Conservation (phyloP, 352 stramenopile genomes). For the Phytophthora constricta region DNA sequence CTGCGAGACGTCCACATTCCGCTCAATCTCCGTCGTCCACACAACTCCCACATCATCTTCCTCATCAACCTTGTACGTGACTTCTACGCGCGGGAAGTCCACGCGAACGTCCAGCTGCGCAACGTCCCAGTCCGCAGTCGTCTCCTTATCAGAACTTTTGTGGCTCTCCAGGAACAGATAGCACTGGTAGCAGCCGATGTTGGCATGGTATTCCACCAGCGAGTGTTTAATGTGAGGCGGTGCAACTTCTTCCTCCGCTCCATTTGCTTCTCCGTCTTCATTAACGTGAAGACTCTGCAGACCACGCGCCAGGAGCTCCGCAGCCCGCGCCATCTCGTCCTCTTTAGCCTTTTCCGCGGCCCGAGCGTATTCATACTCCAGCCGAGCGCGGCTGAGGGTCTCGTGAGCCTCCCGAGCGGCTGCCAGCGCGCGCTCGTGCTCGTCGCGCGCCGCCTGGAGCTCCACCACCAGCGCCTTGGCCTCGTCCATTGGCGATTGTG, state of each 20-base stretch:
- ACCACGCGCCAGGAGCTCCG: slow-evolving; percentile 28
- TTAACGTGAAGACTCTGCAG: slow-evolving; percentile 35
- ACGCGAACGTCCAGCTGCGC: slow-evolving; percentile 41
- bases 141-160: slow-evolving; percentile 5
- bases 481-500: slow-evolving; percentile 26
- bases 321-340: slow-evolving; percentile 40
- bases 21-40: slow-evolving; percentile 66
- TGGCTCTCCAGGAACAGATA: slow-evolving; percentile 48
- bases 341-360: slow-evolving; percentile 33
- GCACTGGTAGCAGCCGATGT: slow-evolving; percentile 86
- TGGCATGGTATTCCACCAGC: slow-evolving; percentile 79
- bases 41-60: slow-evolving; percentile 19
- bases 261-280: not conserved
- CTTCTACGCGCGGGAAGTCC: slow-evolving; percentile 44
- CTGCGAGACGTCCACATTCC: slow-evolving; percentile 51
- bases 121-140: slow-evolving; percentile 22
- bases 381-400: slow-evolving; percentile 29
- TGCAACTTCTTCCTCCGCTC: not conserved
- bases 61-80: slow-evolving; percentile 15
- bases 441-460: slow-evolving; percentile 43
- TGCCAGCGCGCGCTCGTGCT: slow-evolving; percentile 46
- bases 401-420: slow-evolving; percentile 23
- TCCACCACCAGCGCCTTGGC: slow-evolving; percentile 38
- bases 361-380: slow-evolving; percentile 40
- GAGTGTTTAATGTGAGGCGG: slow-evolving; percentile 29